Percentiles rank a stretch among this genome's conserved stretches.
Conservation (phyloP, 2,329 filamentous ascomycete genomes). For the Sarocladiaceae sp. region DNA sequence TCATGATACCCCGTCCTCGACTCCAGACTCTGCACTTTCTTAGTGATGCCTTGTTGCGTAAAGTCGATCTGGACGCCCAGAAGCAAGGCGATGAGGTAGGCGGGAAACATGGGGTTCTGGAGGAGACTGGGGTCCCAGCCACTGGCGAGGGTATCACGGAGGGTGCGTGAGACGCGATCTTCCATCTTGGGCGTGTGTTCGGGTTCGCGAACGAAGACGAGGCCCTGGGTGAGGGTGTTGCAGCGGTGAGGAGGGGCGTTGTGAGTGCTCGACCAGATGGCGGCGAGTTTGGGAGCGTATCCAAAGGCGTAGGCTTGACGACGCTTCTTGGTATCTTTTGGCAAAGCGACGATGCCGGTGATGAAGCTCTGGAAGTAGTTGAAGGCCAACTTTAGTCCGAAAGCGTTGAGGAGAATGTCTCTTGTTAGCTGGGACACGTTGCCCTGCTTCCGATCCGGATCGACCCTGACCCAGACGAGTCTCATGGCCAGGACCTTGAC, state of each 20-base stretch:
- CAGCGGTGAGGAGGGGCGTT: conserved; percentile 11
- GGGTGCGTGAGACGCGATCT: conserved; percentile 23
- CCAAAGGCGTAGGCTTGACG: conserved; percentile 24
- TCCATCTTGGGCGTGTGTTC: neutral
- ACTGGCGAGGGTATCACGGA: conserved; percentile 27
- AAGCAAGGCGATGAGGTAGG: conserved; percentile 26
- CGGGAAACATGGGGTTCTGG: conserved; percentile 27
- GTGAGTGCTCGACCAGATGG: conserved; percentile 27
- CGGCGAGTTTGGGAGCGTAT: conserved; percentile 32
- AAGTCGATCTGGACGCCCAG: conserved; percentile 26
- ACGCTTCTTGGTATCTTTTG: conserved; percentile 9
- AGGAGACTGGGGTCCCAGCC: conserved; percentile 22
- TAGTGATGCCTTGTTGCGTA: conserved; percentile 25
- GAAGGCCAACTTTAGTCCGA: conserved; percentile 24
- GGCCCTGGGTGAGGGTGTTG: conserved; percentile 20
- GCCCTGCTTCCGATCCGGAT: conserved; percentile 17
- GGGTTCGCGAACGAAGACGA: conserved; percentile 21
- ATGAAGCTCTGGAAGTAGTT: conserved; percentile 27
- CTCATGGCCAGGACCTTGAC: conserved; percentile 22
- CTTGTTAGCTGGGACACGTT: conserved; percentile 18
- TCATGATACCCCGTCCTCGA: conserved; percentile 27
- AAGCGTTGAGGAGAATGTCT: conserved; percentile 18
- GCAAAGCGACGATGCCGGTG: conserved; percentile 25
- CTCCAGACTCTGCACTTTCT: conserved; percentile 27
- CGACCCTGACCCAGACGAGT: conserved; percentile 21